Percentiles rank a stretch among this genome's conserved stretches.
Evolutionary conservation across 768 basidiomycete species (phyloP).

Genomic region (Suillus decipiens): DNA sequence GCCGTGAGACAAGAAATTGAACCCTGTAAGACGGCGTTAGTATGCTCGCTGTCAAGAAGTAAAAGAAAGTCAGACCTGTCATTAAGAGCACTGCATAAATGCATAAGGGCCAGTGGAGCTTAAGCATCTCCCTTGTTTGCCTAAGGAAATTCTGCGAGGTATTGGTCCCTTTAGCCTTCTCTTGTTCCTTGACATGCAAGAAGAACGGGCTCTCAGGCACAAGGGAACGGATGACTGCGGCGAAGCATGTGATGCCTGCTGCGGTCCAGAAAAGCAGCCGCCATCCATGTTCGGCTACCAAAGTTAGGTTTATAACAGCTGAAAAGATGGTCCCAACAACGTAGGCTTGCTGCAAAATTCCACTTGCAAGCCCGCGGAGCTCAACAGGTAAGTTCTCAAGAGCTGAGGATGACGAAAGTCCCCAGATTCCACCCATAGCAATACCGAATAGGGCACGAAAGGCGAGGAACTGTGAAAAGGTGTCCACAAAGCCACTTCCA

Average conservation of each 20-base stretch:
- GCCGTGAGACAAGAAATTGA: conserved; percentile 80
- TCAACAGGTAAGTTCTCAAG: conserved; percentile 90
- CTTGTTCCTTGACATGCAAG: conserved; percentile 58
- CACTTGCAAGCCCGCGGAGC: conserved; percentile 81
- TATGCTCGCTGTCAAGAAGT: not conserved
- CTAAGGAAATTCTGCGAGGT: conserved; percentile 63
- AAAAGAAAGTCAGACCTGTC: conserved; percentile 44
- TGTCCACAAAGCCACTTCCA: conserved; percentile 78
- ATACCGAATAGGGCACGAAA: conserved; percentile 84
- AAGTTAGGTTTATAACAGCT: conserved; percentile 74
- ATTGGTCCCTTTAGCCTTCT: conserved; percentile 40
- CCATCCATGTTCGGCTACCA: conserved; percentile 58
- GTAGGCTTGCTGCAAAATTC: conserved; percentile 88
- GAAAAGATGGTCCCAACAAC: conserved; percentile 85
- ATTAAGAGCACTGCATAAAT: conserved; percentile 85
- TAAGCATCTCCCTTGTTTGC: conserved; percentile 77
- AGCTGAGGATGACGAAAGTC: conserved; percentile 75
- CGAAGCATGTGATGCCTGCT: conserved; percentile 65
- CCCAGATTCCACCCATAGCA: conserved; percentile 91
- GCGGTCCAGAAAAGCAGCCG: conserved; percentile 84
- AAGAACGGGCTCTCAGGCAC: conserved; percentile 83
- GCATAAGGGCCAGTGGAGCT: conserved; percentile 77
- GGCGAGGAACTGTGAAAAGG: conserved; percentile 77
- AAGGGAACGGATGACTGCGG: conserved; percentile 64
- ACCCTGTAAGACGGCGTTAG: conserved; percentile 40